Evolutionary conservation across 441 rosid genomes (phyloP).

Genomic region (Euphorbia schlechtendalii): DNA sequence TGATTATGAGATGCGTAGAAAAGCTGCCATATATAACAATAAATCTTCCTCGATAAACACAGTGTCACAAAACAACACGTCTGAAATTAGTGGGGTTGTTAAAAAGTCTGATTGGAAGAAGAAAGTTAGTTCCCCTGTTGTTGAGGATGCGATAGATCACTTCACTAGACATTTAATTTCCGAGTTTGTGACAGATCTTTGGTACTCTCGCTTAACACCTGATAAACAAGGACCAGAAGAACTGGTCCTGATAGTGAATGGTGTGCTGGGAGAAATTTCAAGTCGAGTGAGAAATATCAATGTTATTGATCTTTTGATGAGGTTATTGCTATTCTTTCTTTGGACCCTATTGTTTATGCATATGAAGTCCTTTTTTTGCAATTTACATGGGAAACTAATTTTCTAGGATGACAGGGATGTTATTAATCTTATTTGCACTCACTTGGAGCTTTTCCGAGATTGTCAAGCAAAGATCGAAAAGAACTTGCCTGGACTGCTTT

Average conservation of each 20-base stretch:
- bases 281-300: constrained; percentile 73
- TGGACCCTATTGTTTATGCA: constrained; percentile 3
- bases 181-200: constrained; percentile 91
- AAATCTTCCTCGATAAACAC: constrained; percentile 37
- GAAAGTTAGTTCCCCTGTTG: constrained; percentile 87
- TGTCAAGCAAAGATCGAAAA: constrained; percentile 67
- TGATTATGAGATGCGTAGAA: constrained; percentile 76
- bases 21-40: constrained; percentile 59
- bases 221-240: constrained; percentile 95
- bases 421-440: constrained; percentile 60
- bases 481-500: constrained; percentile 35
- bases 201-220: constrained; percentile 88
- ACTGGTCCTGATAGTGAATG: constrained; percentile 59
- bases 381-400: constrained; percentile 29
- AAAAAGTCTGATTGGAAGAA: constrained; percentile 68
- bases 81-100: constrained; percentile 37
- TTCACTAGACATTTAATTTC: constrained; percentile 77
- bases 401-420: constrained; percentile 69
- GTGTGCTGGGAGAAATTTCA: constrained; percentile 80
- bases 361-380: not conserved
- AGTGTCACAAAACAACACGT: constrained; percentile 36
- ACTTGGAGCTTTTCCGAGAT: constrained; percentile 81
- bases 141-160: constrained; percentile 84
- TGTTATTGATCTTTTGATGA: constrained; percentile 81
- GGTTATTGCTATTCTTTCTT: constrained; percentile 36